Base-by-base conservation (phyloP, 768 basidiomycete species). In the Boletus bicolor region DNA sequence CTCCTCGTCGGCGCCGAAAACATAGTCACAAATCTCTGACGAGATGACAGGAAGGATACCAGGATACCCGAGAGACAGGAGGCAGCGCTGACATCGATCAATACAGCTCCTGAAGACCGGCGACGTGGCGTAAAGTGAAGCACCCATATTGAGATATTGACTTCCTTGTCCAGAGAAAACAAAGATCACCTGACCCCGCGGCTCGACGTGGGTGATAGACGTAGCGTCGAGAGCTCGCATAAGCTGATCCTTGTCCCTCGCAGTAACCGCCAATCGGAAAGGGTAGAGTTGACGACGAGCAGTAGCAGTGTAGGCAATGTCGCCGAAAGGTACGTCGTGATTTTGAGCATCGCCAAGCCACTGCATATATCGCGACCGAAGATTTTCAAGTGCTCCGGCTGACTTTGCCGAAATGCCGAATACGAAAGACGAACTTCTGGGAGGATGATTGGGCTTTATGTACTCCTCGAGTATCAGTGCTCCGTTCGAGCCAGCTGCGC, bases 141-240 rank as follows among this genome's bases (percentile, higher is more conserved):
- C 55, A 0, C 84, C 87, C 87, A 89, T 89, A 7, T 82, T 80
- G 17, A 74, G 64, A 70, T 85, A 85, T 58, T 89, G 86, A 34
- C 80, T 74, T 38, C 87, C 89, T 64, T 89, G 86, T 8, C 89
- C 89, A 17, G 87, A 84, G 67, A 88, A 89, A 4, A 89, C 83
- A 61, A 90, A 88, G 6, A 82, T 76, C 1, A 79, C 75, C 4
- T 73, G 70, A n/a, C 62, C 64, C 11, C 65, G 34, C 15, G 69
- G 61, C n/a, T 63, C 56, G 24, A 69, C 64, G 41, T 74, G 67
- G 19, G 72, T 64, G 24, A 75, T 62, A 4, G 71, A 50, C 7
- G 80, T 73, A 0, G 58, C 60, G 6, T 56, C 60, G 8, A 91
- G 72, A 46, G 74, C 77, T 17, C 72, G 67, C 7, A 79, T 54